phyloP scores from a whole-genome alignment of 2,329 filamentous ascomycete genomes.

The Penicillium sp. region DNA sequence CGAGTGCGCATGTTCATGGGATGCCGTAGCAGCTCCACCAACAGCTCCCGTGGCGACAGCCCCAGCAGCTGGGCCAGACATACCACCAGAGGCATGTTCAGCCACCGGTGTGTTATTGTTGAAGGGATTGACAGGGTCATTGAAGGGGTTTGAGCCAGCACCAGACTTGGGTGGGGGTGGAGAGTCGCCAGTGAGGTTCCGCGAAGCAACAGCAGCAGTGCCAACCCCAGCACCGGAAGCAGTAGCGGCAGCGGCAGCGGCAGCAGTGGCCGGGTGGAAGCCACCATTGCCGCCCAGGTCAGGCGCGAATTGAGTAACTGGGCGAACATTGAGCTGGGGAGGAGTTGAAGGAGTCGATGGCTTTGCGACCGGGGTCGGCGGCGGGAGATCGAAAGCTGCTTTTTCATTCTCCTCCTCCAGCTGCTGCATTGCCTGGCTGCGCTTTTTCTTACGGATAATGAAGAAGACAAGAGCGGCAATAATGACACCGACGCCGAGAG shows the following conservation, averaged over 20 bases:
- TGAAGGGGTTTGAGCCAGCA: constrained; percentile 44
- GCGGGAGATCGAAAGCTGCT: constrained; percentile 30
- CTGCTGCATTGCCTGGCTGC: constrained; percentile 43
- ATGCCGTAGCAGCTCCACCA: constrained; percentile 36
- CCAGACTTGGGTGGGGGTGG: constrained; percentile 40
- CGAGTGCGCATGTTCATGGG: constrained; percentile 21
- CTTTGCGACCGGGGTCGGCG: constrained; percentile 32
- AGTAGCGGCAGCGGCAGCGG: constrained; percentile 24
- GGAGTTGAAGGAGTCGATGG: constrained; percentile 49
- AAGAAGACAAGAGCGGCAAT: constrained; percentile 67
- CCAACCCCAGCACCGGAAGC: constrained; percentile 19
- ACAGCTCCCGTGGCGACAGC: constrained; percentile 41
- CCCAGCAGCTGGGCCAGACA: constrained; percentile 35
- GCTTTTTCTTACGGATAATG: constrained; percentile 67
- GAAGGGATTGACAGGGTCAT: constrained; percentile 66
- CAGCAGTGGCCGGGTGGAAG: constrained; percentile 9
- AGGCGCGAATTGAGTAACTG: constrained; percentile 77
- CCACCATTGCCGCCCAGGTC: constrained; percentile 47
- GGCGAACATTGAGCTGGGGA: constrained; percentile 78
- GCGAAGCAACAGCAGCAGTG: constrained; percentile 23
- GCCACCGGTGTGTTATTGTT: constrained; percentile 33
- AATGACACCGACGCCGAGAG: constrained; percentile 64
- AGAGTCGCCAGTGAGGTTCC: constrained; percentile 33
- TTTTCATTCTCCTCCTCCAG: constrained; percentile 62
- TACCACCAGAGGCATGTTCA: constrained; percentile 22